Evolutionary conservation across 345 rosid species (phyloP), one percentile per base, ranked within the genome.

Genomic region (Stellera chamaejasme): DNA sequence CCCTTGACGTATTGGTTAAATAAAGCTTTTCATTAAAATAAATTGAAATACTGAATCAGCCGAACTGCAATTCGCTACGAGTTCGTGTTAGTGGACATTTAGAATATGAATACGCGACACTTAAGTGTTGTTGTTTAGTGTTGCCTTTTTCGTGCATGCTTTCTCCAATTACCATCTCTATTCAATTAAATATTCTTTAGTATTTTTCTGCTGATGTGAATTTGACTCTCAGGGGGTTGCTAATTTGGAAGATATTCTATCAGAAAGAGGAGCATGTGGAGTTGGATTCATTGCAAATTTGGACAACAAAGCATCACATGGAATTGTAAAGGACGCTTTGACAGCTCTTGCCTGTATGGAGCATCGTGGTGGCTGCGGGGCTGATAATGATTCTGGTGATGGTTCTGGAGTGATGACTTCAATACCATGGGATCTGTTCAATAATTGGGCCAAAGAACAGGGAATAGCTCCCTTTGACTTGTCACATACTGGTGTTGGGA

Each of bases 281-380:
- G 99, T 93, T 70, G 99, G 99, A 48, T 93, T 93, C 69, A 87
- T 93, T 81, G 96, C 99, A n/a, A 84, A 89, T 74, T 70, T 93
- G 66, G 96, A 93, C 52, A 93, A 89, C 58, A 89, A 76, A 66
- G 79, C 91, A 58, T 89, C 96, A 44, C 87, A 84, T 82, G 76
- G 74, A 72, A 82, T 85, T 32, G 75, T 87, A 50, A 71, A 76
- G 54, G 91, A 89, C 79, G 97, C 97, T 56, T 94, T 93, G 64
- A 63, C 67, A 26, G 97, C 97, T 61, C 97, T 93, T 61, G 88
- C 96, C 36, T 93, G 99, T 74, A 93, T 93, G 99, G 96, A 93
- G 68, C 99, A 93, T 68, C 96, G 99, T 62, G 99, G 99, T 19
- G 97, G 99, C 23, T 93, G 99, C 76, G 99, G 99, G 62, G 88